Evolutionary conservation across 257 asterid genomes (phyloP), one percentile per base, ranked within the genome.

Genomic region (Oldenlandia corymbosa): DNA sequence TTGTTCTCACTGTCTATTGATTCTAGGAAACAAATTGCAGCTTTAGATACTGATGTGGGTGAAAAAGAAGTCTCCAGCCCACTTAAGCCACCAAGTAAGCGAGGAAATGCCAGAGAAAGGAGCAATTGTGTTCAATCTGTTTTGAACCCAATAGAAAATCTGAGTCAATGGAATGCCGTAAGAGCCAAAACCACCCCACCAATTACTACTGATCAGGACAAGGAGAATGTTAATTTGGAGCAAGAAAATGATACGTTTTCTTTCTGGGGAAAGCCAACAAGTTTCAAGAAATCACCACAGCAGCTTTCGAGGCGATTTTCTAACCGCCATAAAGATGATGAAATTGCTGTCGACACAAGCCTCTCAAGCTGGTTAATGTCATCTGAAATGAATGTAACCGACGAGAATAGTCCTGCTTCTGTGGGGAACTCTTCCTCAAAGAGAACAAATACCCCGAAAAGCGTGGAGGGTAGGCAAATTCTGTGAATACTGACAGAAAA

Each of bases 281-380:
- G 2, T 30, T n/a, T 64, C 20, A 73, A 70, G 66, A 64, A 76
- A 23, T 12, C 60, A 16, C 1, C 34, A 4, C 39, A 55, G 24
- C 41, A 62, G 26, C 28, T 27, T 12, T 56, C 54, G 1, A 23
- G 39, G 27, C 65, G 42, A 43, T 52, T 43, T 24, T 37, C 65
- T 0, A 24, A 28, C 24, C 1, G 16, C 9, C 43, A 10, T 1
- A 56, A 18, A 21, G 76, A 31, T 27, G 65, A 36, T 46, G 84
- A 60, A 53, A 49, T 62, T 52, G 76, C 76, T 3, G 78, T 75
- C 13, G 90, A 87, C 17, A 77, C 89, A 21, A 85, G 96, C 66
- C 91, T 88, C 18, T 88, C 96, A 0, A 80, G 88, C 74, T 83
- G 96, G 96, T 77, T 88, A 39, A 76, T 69, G 31, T 85, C 57